Percentiles rank a stretch among this genome's conserved stretches.
Conservation (phyloP, 116 monocot genomes). For the Cymodocea nodosa region DNA sequence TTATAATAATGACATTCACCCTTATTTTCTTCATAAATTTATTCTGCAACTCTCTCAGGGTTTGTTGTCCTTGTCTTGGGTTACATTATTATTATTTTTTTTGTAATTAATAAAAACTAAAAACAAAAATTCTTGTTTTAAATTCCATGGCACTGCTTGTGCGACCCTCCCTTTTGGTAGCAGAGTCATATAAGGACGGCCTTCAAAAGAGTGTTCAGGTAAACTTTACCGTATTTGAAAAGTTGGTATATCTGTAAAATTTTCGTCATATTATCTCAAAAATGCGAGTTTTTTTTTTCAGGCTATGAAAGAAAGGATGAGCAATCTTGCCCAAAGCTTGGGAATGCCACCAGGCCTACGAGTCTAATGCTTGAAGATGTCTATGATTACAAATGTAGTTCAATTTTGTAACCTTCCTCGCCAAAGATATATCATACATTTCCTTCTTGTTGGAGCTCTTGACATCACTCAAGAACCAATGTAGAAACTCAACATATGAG, state of each 20-base stretch:
- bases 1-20: too few species aligned
- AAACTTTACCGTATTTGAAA: slow-evolving; percentile 1
- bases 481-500: too few species aligned
- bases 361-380: slow-evolving; percentile 4
- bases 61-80: too few species aligned
- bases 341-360: slow-evolving; percentile 66
- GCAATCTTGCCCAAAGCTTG: slow-evolving; percentile 89
- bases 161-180: slow-evolving; percentile 6
- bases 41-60: too few species aligned
- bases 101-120: too few species aligned
- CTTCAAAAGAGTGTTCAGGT: slow-evolving; percentile 60
- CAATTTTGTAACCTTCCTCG: not conserved
- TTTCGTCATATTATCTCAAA: not conserved
- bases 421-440: too few species aligned
- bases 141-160: not conserved
- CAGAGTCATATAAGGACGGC: too few species aligned
- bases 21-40: too few species aligned
- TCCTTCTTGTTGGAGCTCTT: too few species aligned
- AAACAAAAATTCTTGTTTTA: too few species aligned
- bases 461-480: too few species aligned
- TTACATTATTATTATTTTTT: too few species aligned
- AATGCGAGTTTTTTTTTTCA: slow-evolving; percentile 11
- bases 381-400: not conserved
- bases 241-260: not conserved
- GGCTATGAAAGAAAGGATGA: slow-evolving; percentile 99